Evolutionary conservation across 2,329 filamentous ascomycete genomes (phyloP).

Genomic region (Exophiala sp.): DNA sequence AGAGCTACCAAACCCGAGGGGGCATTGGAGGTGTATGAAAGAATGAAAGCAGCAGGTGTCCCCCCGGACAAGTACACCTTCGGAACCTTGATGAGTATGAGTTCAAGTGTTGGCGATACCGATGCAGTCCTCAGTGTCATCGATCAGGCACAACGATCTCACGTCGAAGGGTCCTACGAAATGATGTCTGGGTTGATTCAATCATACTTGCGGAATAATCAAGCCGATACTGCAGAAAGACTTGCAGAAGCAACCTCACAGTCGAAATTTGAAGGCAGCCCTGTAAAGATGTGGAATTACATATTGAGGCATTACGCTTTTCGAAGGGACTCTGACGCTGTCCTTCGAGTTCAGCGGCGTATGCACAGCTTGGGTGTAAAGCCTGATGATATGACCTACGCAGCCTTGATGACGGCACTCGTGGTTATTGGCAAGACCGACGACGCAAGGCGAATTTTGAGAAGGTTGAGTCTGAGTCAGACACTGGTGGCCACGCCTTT

Average conservation of each 20-base stretch:
- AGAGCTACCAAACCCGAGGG: slow-evolving; percentile 65
- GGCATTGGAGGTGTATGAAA: slow-evolving; percentile 61
- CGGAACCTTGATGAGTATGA: slow-evolving; percentile 69
- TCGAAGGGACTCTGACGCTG: slow-evolving; percentile 55
- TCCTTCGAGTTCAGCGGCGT: slow-evolving; percentile 51
- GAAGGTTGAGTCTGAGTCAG: slow-evolving; percentile 37
- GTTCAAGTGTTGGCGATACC: slow-evolving; percentile 68
- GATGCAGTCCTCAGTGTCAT: slow-evolving; percentile 65
- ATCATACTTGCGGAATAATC: slow-evolving; percentile 60
- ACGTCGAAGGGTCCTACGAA: slow-evolving; percentile 51
- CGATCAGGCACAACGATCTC: slow-evolving; percentile 55
- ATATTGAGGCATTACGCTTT: slow-evolving; percentile 68
- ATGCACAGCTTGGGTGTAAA: slow-evolving; percentile 54
- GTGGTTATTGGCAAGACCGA: slow-evolving; percentile 51
- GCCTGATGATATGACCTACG: slow-evolving; percentile 58
- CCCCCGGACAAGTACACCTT: slow-evolving; percentile 64
- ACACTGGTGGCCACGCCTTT: slow-evolving; percentile 40
- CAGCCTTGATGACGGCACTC: slow-evolving; percentile 58
- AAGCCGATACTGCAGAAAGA: slow-evolving; percentile 54
- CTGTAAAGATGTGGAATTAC: slow-evolving; percentile 72
- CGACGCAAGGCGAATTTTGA: slow-evolving; percentile 53
- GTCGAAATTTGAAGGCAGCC: slow-evolving; percentile 49
- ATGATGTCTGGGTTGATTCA: slow-evolving; percentile 66
- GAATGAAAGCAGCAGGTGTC: slow-evolving; percentile 50
- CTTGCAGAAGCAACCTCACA: slow-evolving; percentile 57